phyloP scores from a whole-genome alignment of 345 rosid genomes.

The Arabis alpina region DNA sequence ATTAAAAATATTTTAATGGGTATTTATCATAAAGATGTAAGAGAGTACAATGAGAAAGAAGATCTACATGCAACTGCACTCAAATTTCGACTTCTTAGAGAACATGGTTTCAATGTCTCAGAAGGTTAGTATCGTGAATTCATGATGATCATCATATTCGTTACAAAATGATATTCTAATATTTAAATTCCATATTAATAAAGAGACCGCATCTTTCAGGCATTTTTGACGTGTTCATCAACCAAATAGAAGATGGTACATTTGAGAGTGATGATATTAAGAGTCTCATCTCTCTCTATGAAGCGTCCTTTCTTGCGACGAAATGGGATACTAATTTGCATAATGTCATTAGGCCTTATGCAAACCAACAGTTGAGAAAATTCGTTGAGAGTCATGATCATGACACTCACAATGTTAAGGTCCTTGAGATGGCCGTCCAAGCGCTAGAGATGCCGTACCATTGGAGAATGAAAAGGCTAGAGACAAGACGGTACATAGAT shows the following conservation, averaged over 20 bases:
- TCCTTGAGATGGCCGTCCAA: slow-evolving; percentile 17
- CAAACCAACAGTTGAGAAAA: slow-evolving; percentile 27
- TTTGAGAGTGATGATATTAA: neutral
- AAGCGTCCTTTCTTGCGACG: slow-evolving; percentile 41
- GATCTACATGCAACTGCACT: slow-evolving; percentile 28
- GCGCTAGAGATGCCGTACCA: slow-evolving; percentile 39
- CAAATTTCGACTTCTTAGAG: slow-evolving; percentile 41
- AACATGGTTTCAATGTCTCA: slow-evolving; percentile 38
- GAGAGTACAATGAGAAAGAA: slow-evolving; percentile 4
- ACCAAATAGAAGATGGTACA: slow-evolving; percentile 37
- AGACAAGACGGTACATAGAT: slow-evolving; percentile 41
- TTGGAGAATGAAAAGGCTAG: slow-evolving; percentile 38
- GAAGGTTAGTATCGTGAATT: slow-evolving; percentile 22
- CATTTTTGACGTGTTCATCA: slow-evolving; percentile 38
- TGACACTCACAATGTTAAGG: slow-evolving; percentile 6
- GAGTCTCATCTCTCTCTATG: slow-evolving; percentile 46
- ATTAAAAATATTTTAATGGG: slow-evolving; percentile 12
- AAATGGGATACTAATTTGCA: slow-evolving; percentile 42
- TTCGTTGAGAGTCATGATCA: neutral
- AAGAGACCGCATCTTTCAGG: slow-evolving; percentile 14
- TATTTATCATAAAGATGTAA: neutral
- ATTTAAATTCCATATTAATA: neutral
- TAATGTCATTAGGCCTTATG: slow-evolving; percentile 44
- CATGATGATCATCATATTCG: neutral
- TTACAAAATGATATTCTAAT: neutral